These are phyloP conservation scores for Penicillium glabrum DNA, from an alignment of 2,329 filamentous ascomycete genomes.

Conservation along the genomic window DNA sequence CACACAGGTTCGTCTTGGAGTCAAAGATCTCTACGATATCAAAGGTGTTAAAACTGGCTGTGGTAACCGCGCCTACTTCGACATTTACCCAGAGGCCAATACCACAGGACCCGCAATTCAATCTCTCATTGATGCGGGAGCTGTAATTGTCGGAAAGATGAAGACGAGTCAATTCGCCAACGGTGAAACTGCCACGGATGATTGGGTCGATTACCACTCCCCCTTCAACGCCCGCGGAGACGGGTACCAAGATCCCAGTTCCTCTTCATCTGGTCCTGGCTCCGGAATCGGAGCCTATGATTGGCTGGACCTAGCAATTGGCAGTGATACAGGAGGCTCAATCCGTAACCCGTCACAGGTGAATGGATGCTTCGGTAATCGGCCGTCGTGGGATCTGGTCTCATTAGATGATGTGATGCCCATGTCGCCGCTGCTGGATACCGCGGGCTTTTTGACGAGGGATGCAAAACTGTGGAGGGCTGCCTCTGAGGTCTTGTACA, in stretches of 20 bases:
- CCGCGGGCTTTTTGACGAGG: constrained; percentile 43
- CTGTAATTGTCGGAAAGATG: constrained; percentile 43
- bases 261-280: constrained; percentile 25
- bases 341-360: constrained; percentile 51
- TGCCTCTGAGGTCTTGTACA: constrained; percentile 39
- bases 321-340: constrained; percentile 41
- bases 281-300: constrained; percentile 34
- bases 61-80: constrained; percentile 60
- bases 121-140: constrained; percentile 59
- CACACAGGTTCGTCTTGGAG: constrained; percentile 50
- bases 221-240: constrained; percentile 41
- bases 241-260: constrained; percentile 34
- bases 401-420: constrained; percentile 52
- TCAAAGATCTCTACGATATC: constrained; percentile 64
- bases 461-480: constrained; percentile 18
- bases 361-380: constrained; percentile 53
- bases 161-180: constrained; percentile 37
- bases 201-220: constrained; percentile 37
- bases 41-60: constrained; percentile 56
- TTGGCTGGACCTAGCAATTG: constrained; percentile 51
- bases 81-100: constrained; percentile 50
- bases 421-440: constrained; percentile 45
- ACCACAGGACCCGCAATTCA: constrained; percentile 54
- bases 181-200: constrained; percentile 23
- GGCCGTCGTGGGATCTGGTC: constrained; percentile 50